Evolutionary conservation across 2,329 filamentous ascomycete species (phyloP).

Genomic region (Paradendryphiella salina): DNA sequence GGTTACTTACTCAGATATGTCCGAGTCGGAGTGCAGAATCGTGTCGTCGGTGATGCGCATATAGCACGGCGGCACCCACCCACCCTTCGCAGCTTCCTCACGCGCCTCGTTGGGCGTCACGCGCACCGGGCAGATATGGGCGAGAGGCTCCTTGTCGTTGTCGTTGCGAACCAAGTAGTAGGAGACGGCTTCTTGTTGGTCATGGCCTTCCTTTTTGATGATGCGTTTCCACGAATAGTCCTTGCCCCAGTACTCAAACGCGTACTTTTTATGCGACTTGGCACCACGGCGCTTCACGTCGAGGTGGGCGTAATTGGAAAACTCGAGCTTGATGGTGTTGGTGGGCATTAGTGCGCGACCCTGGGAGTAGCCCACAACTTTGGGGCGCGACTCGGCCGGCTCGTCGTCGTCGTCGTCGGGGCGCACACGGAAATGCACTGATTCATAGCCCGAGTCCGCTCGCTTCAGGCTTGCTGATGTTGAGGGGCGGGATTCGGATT

Average conservation of each 20-base stretch:
- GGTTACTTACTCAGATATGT: constrained; percentile 80
- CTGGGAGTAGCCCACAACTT: constrained; percentile 44
- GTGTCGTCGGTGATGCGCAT: constrained; percentile 83
- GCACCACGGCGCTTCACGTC: constrained; percentile 73
- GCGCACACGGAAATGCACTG: constrained; percentile 40
- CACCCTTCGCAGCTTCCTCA: constrained; percentile 75
- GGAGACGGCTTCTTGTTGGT: constrained; percentile 63
- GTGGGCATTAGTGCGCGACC: constrained; percentile 58
- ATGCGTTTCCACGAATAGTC: constrained; percentile 82
- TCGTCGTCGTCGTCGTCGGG: constrained; percentile 24
- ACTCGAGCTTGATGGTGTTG: constrained; percentile 86
- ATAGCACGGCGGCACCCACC: constrained; percentile 87
- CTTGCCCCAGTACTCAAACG: constrained; percentile 92
- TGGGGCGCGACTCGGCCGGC: constrained; percentile 32
- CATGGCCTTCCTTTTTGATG: constrained; percentile 64
- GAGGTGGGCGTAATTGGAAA: constrained; percentile 94
- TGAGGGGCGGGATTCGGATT: constrained; percentile 55
- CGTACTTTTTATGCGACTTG: constrained; percentile 73
- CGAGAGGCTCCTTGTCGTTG: constrained; percentile 64
- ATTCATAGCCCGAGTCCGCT: constrained; percentile 63
- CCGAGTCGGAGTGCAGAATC: constrained; percentile 70
- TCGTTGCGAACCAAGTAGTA: constrained; percentile 78
- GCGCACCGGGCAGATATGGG: constrained; percentile 82
- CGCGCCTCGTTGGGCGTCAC: constrained; percentile 70
- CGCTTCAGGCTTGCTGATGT: constrained; percentile 54